These are phyloP conservation scores for Mycena venus DNA, from an alignment of 768 basidiomycete genomes.

Conservation along the genomic window DNA sequence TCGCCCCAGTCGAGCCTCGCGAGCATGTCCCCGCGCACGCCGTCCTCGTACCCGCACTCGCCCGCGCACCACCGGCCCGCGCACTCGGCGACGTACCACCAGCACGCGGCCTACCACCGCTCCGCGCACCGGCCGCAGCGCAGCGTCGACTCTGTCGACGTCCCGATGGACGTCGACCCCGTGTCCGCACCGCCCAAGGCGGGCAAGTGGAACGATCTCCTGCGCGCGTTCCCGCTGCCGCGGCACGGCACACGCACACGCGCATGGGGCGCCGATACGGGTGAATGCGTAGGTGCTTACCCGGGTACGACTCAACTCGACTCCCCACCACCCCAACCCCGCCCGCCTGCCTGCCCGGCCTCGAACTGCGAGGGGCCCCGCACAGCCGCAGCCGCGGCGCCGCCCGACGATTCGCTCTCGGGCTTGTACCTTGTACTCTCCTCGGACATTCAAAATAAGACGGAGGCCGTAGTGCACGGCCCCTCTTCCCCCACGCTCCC, in stretches of 20 bases:
- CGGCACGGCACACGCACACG: neutral
- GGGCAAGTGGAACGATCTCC: neutral
- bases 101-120: neutral
- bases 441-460: neutral
- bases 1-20: neutral
- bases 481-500: neutral
- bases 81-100: too few species aligned
- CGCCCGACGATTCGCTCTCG: neutral
- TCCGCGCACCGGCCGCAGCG: too few species aligned
- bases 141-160: neutral
- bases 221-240: conserved; percentile 6
- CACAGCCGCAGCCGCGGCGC: too few species aligned
- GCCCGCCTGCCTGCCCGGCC: too few species aligned
- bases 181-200: neutral
- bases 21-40: conserved; percentile 18
- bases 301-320: too few species aligned
- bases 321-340: too few species aligned
- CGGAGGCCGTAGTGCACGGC: neutral
- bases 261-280: neutral
- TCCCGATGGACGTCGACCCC: conserved; percentile 1
- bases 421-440: neutral
- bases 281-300: neutral
- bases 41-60: neutral
- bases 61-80: neutral
- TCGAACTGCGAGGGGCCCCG: too few species aligned